Evolutionary conservation across 768 basidiomycete species (phyloP).

Genomic region (Tricholoma hemisulphureum): DNA sequence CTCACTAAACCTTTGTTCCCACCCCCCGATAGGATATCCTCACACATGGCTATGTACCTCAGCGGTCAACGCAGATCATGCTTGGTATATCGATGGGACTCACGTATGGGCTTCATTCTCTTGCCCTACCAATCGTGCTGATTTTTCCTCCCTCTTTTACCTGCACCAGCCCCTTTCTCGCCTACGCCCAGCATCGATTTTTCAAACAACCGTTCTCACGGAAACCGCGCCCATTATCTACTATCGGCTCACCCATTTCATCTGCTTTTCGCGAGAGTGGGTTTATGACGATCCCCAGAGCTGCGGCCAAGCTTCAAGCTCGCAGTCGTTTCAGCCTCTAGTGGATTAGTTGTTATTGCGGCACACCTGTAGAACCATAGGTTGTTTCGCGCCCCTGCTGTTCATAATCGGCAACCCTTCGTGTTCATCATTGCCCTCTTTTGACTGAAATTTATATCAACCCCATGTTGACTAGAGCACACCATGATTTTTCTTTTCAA

Average conservation of each 20-base stretch:
- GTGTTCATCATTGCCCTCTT: too few species aligned
- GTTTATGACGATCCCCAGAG: not conserved
- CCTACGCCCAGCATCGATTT: conserved; percentile 50
- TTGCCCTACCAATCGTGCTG: not conserved
- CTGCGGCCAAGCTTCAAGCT: not conserved
- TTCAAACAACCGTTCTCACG: conserved; percentile 53
- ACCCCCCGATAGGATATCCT: conserved; percentile 42
- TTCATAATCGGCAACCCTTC: too few species aligned
- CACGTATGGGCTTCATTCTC: conserved; percentile 44
- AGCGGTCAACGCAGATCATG: conserved; percentile 47
- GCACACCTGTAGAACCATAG: too few species aligned
- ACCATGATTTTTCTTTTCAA: too few species aligned
- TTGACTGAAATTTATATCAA: too few species aligned
- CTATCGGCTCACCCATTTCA: not conserved
- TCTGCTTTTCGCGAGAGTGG: not conserved
- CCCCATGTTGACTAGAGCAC: too few species aligned
- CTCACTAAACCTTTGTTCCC: not conserved
- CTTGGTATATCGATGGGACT: conserved; percentile 52
- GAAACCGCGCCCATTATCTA: conserved; percentile 16
- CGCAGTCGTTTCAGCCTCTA: not conserved
- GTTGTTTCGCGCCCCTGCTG: too few species aligned
- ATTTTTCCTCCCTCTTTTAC: not conserved
- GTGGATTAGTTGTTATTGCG: too few species aligned
- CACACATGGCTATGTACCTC: conserved; percentile 48
- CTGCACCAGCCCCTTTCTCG: conserved; percentile 46